Evolutionary conservation across 257 asterid species (phyloP), one percentile per base, ranked within the genome.

Genomic region (Ajuga chamaepitys): DNA sequence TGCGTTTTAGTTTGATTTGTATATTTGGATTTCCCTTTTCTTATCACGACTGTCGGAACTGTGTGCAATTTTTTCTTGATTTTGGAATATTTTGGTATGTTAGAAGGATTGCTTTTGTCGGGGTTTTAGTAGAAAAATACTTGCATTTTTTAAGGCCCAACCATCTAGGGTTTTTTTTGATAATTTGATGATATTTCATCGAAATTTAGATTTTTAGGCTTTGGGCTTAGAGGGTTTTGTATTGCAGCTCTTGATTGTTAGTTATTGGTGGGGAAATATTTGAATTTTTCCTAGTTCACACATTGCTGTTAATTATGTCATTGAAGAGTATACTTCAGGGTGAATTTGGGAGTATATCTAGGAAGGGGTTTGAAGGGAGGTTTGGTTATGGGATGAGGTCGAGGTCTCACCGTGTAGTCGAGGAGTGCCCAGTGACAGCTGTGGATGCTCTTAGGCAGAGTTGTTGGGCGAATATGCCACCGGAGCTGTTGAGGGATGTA

Each of bases 391-490:
- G 82, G 5, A 53, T 75, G 78, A 76, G 83, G 80, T 84, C 90
- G 1, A 75, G 86, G 79, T 84, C 91, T 25, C 82, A 78, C 9
- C 76, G 86, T 2, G 84, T 75, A 32, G 82, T 76, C 7, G 84
- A 78, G 80, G 95, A 86, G 62, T 77, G 64, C 60, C 28, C 75
- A 0, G 73, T 74, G 67, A 73, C 47, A 18, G 77, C 80, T 46
- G 55, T 82, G 0, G 96, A 94, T 85, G 95, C 89, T 68, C 72
- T 94, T 67, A 75, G 79, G 91, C 99, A 86, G 82, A 89, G 96
- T 67, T 84, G 95, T 65, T 94, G 99, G 97, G 95, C 96, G 12
- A 85, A 82, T 75, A 75, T 90, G 92, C 99, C 99, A 0, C 84
- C 91, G 0, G 99, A 94, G 92, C 90, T 94, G 11, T 73, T 89